Base-by-base conservation (phyloP, 352 stramenopile genomes). In the Elongisporangium undulatum region DNA sequence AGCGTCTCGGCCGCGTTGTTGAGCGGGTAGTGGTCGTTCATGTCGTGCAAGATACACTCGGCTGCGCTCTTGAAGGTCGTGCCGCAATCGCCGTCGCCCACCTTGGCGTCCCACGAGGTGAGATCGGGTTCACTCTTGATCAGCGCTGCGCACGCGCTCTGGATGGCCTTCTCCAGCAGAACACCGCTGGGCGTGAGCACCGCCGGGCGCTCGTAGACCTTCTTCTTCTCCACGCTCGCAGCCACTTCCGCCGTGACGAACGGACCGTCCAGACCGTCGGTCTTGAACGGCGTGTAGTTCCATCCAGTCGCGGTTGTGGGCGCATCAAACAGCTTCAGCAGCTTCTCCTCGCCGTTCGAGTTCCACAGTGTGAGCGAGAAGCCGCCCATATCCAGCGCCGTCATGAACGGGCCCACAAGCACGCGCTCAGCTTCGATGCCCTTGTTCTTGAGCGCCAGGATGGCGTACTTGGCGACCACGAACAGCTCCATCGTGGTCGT, bases 11-110 rank as follows among this genome's bases (percentile, higher is more conserved):
- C 69, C 23, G 82, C 64, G 26, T 90, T 63, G 53, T 90, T 82
- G 4, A 93, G 71, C 26, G 83, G 82, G 55, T 92, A 89, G 50
- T 76, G 62, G 49, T 58, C 55, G 21, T 67, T 71, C 39, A 95
- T 26, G 49, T 88, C 84, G 6, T 77, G 56, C 16, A 93, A 76
- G 21, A 99, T 83, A 20, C 90, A 79, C 29, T 92, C 76, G 15
- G 96, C 95, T 15, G 96, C 97, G 29, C 85, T 85, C 72, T 96
- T 88, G 71, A 99, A 97, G 4, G 97, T 99, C 17, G 89, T 92
- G 19, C 97, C 97, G 66, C 96, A 99, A 71, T 99, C 97, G 21
- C 97, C 97, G 66, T 99, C 97, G 48, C 97, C 97, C 19, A 98
- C 96, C 72, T 91, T 98, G 1, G 81, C 84, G 73, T 99, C 97